Evolutionary conservation across 805 yeast species (phyloP), one percentile per base, ranked within the genome.

Genomic region (Kurtzmaniella cleridarum): DNA sequence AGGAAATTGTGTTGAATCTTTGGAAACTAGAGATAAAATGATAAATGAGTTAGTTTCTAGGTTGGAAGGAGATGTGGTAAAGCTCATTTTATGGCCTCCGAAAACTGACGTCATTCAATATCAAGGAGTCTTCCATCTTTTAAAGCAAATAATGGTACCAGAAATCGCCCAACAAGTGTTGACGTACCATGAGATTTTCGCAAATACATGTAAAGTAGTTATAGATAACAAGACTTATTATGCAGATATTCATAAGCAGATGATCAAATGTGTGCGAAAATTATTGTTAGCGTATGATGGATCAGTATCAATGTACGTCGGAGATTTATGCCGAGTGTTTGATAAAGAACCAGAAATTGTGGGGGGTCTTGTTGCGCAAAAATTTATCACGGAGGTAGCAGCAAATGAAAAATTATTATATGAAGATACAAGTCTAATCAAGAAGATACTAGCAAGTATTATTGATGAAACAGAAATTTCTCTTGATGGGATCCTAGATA

Each of bases 51-150:
- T 50, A 9, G 31, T 38, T 24, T 20, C 34, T 12, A 38, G 39
- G 6, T 31, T 51, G 13, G 38, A 38, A 2, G 15, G 14, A 3
- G 55, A 64, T 17, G 43, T 60, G 14, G 14, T 30, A n/a, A 31
- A 34, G 3, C 62, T 46, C 34, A 61, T 53, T 38, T 28, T 29
- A 18, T 32, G 39, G 15, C 46, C 43, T 20, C 37, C 38, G 1
- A 52, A 60, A 40, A 49, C 48, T 20, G 73, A 68, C 40, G 53
- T 66, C 5, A 53, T 67, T 5, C 71, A 64, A 39, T 52, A 50
- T 40, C 73, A 68, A 45, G 51, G 61, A 5, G 24, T 20, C 5
- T 46, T 60, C 33, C 73, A 68, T 44, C 41, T 62, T 41, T 46
- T 66, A 35, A 61, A 51, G 34, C 62, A 66, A 42, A 32, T 59